phyloP scores from a whole-genome alignment of 1,284 basidiomycete species.

The Irpex lacteus region DNA sequence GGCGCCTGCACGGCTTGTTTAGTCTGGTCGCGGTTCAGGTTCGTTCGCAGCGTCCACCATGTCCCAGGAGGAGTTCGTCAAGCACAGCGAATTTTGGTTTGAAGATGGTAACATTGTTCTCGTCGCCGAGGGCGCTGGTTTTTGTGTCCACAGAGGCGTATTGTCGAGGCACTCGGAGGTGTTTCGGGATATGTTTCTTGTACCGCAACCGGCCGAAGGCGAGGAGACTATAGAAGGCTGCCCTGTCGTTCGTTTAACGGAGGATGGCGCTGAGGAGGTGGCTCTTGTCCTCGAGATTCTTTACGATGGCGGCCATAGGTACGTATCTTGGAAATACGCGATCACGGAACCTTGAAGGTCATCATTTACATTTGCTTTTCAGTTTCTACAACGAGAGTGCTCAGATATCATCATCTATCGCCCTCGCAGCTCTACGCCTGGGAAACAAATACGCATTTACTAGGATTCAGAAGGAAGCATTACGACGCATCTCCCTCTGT shows the following conservation, averaged over 20 bases:
- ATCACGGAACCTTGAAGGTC: no score
- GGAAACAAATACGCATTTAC: slow-evolving; percentile 12
- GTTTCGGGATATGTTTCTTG: slow-evolving; percentile 25
- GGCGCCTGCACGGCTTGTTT: no score
- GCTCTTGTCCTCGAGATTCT: background rate
- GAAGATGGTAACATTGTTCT: background rate
- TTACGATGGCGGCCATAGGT: background rate
- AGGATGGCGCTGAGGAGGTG: background rate
- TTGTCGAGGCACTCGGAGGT: slow-evolving; percentile 21
- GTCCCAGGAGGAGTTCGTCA: background rate
- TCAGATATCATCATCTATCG: background rate
- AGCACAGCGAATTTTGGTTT: background rate
- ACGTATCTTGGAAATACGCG: background rate
- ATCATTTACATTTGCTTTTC: no score
- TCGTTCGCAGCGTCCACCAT: no score
- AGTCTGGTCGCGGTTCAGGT: no score
- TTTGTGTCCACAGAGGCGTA: background rate
- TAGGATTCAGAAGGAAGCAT: slow-evolving; percentile 5
- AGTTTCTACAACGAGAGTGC: background rate
- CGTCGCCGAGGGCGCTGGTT: background rate
- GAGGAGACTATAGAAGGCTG: background rate
- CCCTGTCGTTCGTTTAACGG: background rate
- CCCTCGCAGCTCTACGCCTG: slow-evolving; percentile 9
- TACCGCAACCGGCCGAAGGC: slow-evolving; percentile 15
- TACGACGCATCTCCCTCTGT: background rate